A percentile compares a stretch with the other conserved stretches of the same genome.
phyloP scores from a whole-genome alignment of 2,329 filamentous ascomycete genomes.

The Diaporthe sp. region DNA sequence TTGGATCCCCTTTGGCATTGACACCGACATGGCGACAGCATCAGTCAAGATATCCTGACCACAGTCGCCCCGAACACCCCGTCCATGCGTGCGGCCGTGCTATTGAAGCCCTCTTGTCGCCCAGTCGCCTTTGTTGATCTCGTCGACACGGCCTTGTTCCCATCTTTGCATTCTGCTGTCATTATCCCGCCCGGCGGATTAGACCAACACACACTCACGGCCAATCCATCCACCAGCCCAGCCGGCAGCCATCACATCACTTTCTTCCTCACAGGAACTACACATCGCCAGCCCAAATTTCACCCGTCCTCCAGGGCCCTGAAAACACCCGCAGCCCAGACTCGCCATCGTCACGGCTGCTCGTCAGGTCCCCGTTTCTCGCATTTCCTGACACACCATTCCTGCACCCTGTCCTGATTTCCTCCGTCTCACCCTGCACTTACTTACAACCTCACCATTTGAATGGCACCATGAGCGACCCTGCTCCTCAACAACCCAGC shows the following conservation, averaged over 20 bases:
- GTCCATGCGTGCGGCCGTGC: constrained; percentile 19
- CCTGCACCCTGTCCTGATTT: constrained; percentile 31
- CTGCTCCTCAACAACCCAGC: constrained; percentile 41
- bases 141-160: not conserved
- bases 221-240: constrained; percentile 34
- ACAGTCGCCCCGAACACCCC: constrained; percentile 28
- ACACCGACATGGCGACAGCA: constrained; percentile 36
- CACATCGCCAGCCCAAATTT: constrained; percentile 17
- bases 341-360: not conserved
- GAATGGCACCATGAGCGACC: constrained; percentile 44
- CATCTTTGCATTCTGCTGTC: constrained; percentile 32
- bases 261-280: constrained; percentile 24
- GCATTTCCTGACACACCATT: constrained; percentile 20
- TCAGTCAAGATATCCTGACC: constrained; percentile 34
- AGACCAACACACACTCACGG: constrained; percentile 33
- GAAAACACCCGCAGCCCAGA: not conserved
- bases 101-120: constrained; percentile 16
- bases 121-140: constrained; percentile 25
- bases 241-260: constrained; percentile 36
- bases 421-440: constrained; percentile 35
- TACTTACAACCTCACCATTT: constrained; percentile 34
- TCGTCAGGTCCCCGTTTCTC: constrained; percentile 5
- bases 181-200: constrained; percentile 26
- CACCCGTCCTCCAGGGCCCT: not conserved
- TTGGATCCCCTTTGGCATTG: constrained; percentile 35